phyloP scores from a whole-genome alignment of 2,329 filamentous ascomycete species.

The Fusarium begoniae region DNA sequence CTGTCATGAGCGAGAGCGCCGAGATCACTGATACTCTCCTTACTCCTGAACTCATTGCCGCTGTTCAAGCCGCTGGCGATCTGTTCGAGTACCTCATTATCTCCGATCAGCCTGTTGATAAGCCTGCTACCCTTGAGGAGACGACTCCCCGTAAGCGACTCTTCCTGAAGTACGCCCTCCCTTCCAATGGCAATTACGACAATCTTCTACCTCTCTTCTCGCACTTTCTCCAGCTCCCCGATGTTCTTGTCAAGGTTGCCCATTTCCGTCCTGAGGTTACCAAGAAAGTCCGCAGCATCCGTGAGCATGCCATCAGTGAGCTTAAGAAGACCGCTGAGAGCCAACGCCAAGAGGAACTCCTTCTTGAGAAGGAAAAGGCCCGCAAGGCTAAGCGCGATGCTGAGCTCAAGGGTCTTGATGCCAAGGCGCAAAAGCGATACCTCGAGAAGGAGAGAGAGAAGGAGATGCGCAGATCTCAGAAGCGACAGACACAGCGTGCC shows the following conservation, averaged over 20 bases:
- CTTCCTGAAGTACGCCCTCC: conserved; percentile 78
- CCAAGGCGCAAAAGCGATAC: conserved; percentile 87
- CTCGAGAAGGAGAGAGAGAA: conserved; percentile 83
- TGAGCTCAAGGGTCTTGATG: conserved; percentile 78
- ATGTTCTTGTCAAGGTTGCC: conserved; percentile 77
- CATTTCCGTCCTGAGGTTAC: conserved; percentile 92
- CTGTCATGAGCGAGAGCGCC: conserved; percentile 95
- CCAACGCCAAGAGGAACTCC: conserved; percentile 81
- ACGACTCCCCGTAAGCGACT: conserved; percentile 86
- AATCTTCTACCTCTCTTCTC: conserved; percentile 78
- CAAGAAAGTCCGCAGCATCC: conserved; percentile 81
- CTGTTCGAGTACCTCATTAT: conserved; percentile 85
- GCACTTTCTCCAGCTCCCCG: conserved; percentile 85
- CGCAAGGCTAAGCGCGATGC: conserved; percentile 92
- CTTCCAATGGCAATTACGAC: conserved; percentile 69
- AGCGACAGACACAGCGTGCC: conserved; percentile 63
- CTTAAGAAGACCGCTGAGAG: conserved; percentile 84
- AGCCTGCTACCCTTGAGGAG: conserved; percentile 86
- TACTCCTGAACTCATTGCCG: conserved; percentile 86
- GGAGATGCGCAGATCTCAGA: conserved; percentile 66
- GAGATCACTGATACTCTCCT: conserved; percentile 91
- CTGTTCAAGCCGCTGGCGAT: conserved; percentile 80
- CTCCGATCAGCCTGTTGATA: conserved; percentile 87
- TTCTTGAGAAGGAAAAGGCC: conserved; percentile 74
- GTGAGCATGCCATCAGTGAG: conserved; percentile 82